A percentile compares a stretch with the other conserved stretches of the same genome.
phyloP scores from a whole-genome alignment of 1,284 basidiomycete species.

The Microbotryum scabiosae region DNA sequence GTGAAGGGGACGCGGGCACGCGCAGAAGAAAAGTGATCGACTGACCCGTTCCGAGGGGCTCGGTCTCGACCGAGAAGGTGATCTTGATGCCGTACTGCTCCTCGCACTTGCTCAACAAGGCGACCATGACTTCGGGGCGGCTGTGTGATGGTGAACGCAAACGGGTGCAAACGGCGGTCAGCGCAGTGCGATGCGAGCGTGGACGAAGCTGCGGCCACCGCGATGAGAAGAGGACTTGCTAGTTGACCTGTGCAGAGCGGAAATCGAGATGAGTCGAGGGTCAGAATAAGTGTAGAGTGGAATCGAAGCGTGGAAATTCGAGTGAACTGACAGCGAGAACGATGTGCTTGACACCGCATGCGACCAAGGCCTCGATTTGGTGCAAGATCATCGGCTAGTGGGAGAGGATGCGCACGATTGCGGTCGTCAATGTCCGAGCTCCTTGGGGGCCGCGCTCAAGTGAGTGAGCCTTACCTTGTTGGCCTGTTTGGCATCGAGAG shows the following conservation, averaged over 20 bases:
- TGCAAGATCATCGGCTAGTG: conserved; percentile 39
- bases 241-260: conserved; percentile 11
- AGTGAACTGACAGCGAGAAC: conserved; percentile 49
- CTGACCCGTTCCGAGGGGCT: conserved; percentile 48
- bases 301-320: not conserved
- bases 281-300: too few relatives aligned
- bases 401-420: too few relatives aligned
- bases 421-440: too few relatives aligned
- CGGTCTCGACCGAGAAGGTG: conserved; percentile 48
- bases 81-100: conserved; percentile 49
- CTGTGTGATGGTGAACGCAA: conserved; percentile 4
- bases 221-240: conserved; percentile 8
- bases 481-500: not conserved
- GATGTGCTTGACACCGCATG: conserved; percentile 50
- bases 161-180: not conserved
- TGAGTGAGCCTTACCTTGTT: not conserved
- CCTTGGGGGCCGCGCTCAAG: too few relatives aligned
- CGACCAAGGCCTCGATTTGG: conserved; percentile 47
- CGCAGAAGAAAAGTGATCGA: not conserved
- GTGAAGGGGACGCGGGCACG: not conserved
- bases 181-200: not conserved
- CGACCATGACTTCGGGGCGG: conserved; percentile 45
- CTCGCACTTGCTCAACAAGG: conserved; percentile 48
- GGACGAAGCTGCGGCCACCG: not conserved
- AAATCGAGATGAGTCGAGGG: too few relatives aligned